Conservation (phyloP, 495 filamentous ascomycete species). For the Penicillium paradoxum region DNA sequence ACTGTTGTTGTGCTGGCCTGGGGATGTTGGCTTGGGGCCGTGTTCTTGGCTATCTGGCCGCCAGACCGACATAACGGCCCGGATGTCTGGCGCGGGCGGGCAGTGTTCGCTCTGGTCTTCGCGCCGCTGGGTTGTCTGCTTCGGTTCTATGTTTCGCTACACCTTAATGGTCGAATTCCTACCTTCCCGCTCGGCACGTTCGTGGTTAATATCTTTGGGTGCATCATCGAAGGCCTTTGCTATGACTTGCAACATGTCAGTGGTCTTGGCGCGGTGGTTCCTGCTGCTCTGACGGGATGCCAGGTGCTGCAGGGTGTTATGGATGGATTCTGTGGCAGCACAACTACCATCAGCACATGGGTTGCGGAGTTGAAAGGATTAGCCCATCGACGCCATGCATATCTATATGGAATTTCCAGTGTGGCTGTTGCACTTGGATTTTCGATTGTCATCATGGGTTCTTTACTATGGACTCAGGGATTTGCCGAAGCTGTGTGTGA, state of each 20-base stretch:
- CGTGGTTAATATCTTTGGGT: conserved; percentile 74
- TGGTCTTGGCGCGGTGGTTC: conserved; percentile 19
- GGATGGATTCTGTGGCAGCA: conserved; percentile 88
- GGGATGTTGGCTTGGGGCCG: conserved; percentile 73
- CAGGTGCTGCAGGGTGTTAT: conserved; percentile 78
- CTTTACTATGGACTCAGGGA: conserved; percentile 68
- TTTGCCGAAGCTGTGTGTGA: conserved; percentile 50
- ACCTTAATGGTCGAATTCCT: conserved; percentile 59
- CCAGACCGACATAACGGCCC: conserved; percentile 49
- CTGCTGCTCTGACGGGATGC: conserved; percentile 51
- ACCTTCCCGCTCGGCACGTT: conserved; percentile 90
- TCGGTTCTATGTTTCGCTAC: conserved; percentile 62
- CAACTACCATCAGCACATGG: conserved; percentile 94
- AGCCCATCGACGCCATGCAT: conserved; percentile 56
- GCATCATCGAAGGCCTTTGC: conserved; percentile 57
- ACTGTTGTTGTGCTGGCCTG: conserved; percentile 57
- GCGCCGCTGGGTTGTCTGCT: conserved; percentile 75
- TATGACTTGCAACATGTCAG: conserved; percentile 65
- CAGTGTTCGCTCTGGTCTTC: conserved; percentile 76
- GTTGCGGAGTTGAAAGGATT: conserved; percentile 71
- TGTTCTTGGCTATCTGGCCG: conserved; percentile 69
- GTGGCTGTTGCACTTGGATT: conserved; percentile 59
- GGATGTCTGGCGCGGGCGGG: conserved; percentile 63
- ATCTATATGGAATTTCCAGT: conserved; percentile 68
- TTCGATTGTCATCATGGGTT: conserved; percentile 73